A percentile compares a stretch with the other conserved stretches of the same genome.
Evolutionary conservation across 2,329 filamentous ascomycete genomes (phyloP).

Genomic region (Aspergillus pseudonomiae): DNA sequence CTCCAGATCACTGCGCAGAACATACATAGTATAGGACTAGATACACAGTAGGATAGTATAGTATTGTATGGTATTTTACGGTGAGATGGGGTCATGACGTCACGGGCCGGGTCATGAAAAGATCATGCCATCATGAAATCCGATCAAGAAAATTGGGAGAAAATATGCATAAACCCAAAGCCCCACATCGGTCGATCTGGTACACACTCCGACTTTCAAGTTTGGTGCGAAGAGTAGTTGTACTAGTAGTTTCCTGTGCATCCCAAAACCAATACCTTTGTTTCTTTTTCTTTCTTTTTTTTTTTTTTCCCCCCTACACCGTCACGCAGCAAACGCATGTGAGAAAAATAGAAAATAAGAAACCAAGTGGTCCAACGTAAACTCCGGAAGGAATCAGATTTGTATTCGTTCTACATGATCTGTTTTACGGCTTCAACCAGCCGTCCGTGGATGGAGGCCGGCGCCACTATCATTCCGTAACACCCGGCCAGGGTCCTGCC

Average conservation of each 20-base stretch:
- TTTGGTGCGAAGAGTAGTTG: too few species aligned
- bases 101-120: not conserved
- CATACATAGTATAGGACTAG: too few species aligned
- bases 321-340: not conserved
- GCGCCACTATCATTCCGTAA: constrained; percentile 47
- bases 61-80: not conserved
- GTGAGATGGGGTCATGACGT: constrained; percentile 1
- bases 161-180: not conserved
- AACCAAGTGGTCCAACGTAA: not conserved
- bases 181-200: constrained; percentile 16
- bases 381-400: not conserved
- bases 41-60: too few species aligned
- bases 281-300: too few species aligned
- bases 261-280: too few species aligned
- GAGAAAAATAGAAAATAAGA: not conserved
- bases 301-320: not conserved
- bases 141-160: not conserved
- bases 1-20: too few species aligned
- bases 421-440: constrained; percentile 38
- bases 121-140: constrained; percentile 2
- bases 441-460: constrained; percentile 37
- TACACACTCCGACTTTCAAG: constrained; percentile 12
- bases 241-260: too few species aligned
- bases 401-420: constrained; percentile 13
- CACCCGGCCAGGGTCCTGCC: constrained; percentile 44